Conservation (phyloP, 306 rosid species). For the Hippophae gyantsensis region DNA sequence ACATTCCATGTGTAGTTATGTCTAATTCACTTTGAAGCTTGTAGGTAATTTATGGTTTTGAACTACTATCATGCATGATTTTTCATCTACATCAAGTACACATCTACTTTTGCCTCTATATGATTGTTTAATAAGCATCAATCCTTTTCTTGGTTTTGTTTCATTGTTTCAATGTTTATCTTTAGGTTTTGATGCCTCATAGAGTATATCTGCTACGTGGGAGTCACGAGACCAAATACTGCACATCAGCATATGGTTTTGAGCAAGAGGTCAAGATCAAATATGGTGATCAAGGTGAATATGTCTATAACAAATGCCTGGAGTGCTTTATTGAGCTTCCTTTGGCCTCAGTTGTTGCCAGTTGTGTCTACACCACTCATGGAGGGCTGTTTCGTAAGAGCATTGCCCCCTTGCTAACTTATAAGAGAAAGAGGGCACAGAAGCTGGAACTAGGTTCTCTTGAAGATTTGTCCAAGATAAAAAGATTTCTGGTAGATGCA, state of each 20-base stretch:
- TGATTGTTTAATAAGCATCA: background rate
- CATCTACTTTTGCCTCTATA: background rate
- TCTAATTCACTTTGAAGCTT: too few relatives aligned
- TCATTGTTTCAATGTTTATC: constrained; percentile 11
- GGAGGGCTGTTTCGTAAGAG: constrained; percentile 76
- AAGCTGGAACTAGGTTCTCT: constrained; percentile 64
- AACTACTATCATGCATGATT: background rate
- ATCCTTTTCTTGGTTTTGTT: background rate
- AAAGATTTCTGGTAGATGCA: constrained; percentile 47
- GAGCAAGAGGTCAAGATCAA: constrained; percentile 65
- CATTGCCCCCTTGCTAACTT: constrained; percentile 28
- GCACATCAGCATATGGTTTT: constrained; percentile 59
- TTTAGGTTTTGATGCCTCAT: constrained; percentile 79
- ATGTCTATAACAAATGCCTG: constrained; percentile 56
- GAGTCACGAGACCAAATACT: constrained; percentile 66
- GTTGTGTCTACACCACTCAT: constrained; percentile 66
- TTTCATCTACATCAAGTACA: background rate
- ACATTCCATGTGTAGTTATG: background rate
- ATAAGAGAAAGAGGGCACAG: constrained; percentile 42
- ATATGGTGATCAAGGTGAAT: constrained; percentile 59
- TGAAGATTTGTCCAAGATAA: constrained; percentile 52
- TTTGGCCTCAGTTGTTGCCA: constrained; percentile 67
- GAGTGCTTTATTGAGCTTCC: constrained; percentile 83
- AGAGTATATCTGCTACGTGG: constrained; percentile 87
- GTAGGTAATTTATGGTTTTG: background rate